A percentile compares a stretch with the other conserved stretches of the same genome.
These are phyloP conservation scores for Cyanidioschyzon merolae DNA, from an alignment of 23 red algal genomes.

Conservation along the genomic window DNA sequence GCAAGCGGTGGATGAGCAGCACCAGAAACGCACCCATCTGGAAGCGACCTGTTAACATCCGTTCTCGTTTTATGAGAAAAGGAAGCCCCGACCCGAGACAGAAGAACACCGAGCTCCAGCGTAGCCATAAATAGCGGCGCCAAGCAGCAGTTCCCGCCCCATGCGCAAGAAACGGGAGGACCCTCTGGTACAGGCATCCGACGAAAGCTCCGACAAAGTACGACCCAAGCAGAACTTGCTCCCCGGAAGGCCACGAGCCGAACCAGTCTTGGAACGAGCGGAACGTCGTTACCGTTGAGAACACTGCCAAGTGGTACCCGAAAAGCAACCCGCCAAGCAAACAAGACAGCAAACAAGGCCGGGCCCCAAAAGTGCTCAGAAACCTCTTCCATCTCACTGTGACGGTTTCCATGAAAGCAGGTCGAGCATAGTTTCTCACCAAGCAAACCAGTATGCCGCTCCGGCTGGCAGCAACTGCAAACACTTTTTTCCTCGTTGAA, in stretches of 20 bases:
- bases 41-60: background rate
- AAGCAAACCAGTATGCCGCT: too few species aligned
- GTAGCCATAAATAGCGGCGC: background rate
- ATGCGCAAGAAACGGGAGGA: background rate
- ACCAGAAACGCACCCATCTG: background rate
- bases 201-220: conserved; percentile 2
- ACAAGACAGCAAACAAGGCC: background rate
- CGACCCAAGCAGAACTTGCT: background rate
- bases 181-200: background rate
- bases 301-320: conserved; percentile 4
- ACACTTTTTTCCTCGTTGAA: too few species aligned
- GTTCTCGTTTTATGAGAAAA: background rate
- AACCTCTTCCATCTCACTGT: too few species aligned
- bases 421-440: too few species aligned
- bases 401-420: too few species aligned
- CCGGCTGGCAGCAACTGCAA: too few species aligned
- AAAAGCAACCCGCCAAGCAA: conserved; percentile 11
- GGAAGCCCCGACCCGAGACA: background rate
- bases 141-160: background rate
- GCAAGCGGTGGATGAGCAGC: background rate
- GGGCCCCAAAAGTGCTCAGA: too few species aligned
- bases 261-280: conserved; percentile 10
- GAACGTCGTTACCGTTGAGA: background rate
- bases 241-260: background rate
- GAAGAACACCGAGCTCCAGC: background rate